phyloP scores from a whole-genome alignment of 441 rosid genomes.

The Mallotus japonicus region DNA sequence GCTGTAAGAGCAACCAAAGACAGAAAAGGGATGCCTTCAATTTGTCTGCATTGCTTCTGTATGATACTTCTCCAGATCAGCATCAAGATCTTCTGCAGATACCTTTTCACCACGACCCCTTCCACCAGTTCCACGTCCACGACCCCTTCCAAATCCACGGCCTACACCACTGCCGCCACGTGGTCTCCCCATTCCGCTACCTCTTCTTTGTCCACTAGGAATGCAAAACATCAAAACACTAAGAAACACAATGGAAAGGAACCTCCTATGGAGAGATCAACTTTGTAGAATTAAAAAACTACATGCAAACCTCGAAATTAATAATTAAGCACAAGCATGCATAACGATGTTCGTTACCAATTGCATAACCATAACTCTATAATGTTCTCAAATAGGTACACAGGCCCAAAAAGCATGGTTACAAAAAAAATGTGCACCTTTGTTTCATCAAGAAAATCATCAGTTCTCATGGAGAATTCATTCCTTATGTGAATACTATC shows the following conservation, averaged over 20 bases:
- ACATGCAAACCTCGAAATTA: too few relatives aligned
- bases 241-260: slow-evolving; percentile 1
- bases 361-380: too few relatives aligned
- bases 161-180: slow-evolving; percentile 53
- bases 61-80: slow-evolving; percentile 86
- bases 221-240: neutral
- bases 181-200: slow-evolving; percentile 45
- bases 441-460: too few relatives aligned
- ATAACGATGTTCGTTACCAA: too few relatives aligned
- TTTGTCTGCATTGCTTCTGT: slow-evolving; percentile 71
- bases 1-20: slow-evolving; percentile 24
- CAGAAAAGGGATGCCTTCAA: slow-evolving; percentile 35
- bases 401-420: too few relatives aligned
- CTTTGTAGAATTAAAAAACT: neutral
- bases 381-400: too few relatives aligned
- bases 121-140: slow-evolving; percentile 70
- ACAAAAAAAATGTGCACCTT: too few relatives aligned
- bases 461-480: too few relatives aligned
- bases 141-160: slow-evolving; percentile 58
- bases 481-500: too few relatives aligned
- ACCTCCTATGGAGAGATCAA: neutral
- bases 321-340: too few relatives aligned
- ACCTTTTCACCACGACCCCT: slow-evolving; percentile 73
- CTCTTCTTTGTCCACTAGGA: slow-evolving; percentile 54
- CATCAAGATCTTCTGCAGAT: slow-evolving; percentile 92